Base-by-base conservation (phyloP, 164 flowering plant species). In the Taxillus chinensis region DNA sequence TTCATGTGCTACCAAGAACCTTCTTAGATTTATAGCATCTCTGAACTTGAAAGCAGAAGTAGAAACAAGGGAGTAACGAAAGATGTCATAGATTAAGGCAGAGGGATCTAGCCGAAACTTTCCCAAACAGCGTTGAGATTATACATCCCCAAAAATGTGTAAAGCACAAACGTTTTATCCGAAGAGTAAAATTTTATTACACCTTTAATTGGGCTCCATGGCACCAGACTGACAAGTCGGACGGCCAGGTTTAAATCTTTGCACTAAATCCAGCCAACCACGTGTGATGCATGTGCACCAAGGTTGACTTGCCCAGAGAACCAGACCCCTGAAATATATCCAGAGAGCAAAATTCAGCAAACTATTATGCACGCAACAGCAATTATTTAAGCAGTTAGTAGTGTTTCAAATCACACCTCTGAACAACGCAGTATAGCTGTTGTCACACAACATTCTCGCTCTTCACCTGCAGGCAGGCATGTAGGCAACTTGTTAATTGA, bases 261-360 rank as follows among this genome's bases (percentile, higher is more conserved):
- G 66, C 61, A 64, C 62, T 74, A 2, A 48, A 73, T 58, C 75
- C 83, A 48, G 73, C 75, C 65, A 73, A 67, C 83, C 83, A 81
- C 11, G 83, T 82, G 61, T 86, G 83, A 57, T 86, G 92, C 67
- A 86, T 57, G 56, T 84, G 86, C 62, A 73, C 43, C 82, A 81
- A 84, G 17, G 66, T 60, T 52, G 66, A 75, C 8, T 71, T 78
- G 5, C 66, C 64, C 5, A 73, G 17, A 63, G 4, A 68, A 3
- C 46, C 68, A 39, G 46, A 48, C 60, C 70, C 69, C 75, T 60
- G 68, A 61, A 73, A 56, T 3, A 56, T 3, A 46, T 59, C 57
- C 12, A 17, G 59, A 59, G 9, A 7, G 46, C 39, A 52, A 55
- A 5, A 59, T 48, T 11, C 46, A 9, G 7, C 38, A 15, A n/a